Conservation (phyloP, 78 protist genomes). For the Dictyostelium capitatum region DNA sequence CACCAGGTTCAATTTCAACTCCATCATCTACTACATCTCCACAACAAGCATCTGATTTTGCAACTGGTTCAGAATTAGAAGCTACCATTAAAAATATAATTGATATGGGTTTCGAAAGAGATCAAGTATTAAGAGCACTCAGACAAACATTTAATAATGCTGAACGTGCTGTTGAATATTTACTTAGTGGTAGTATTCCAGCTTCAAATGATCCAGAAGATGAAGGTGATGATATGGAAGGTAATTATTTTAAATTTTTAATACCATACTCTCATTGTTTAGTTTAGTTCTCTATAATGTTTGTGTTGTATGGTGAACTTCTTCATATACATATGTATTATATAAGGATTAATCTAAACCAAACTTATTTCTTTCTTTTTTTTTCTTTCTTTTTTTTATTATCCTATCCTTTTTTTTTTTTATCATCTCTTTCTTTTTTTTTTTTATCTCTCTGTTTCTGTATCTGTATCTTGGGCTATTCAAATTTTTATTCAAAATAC, state of each 20-base stretch:
- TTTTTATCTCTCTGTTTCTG: neutral
- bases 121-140: slow-evolving; percentile 78
- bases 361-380: neutral
- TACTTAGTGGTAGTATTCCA: slow-evolving; percentile 78
- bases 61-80: slow-evolving; percentile 71
- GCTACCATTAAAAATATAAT: slow-evolving; percentile 51
- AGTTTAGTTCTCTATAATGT: too few relatives aligned
- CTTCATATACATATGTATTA: neutral
- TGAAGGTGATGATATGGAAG: slow-evolving; percentile 27
- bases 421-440: neutral
- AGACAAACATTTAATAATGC: slow-evolving; percentile 92
- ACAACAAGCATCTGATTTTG: slow-evolving; percentile 26
- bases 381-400: too few relatives aligned
- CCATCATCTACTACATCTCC: slow-evolving; percentile 62
- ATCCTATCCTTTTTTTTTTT: neutral
- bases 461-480: neutral
- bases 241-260: slow-evolving; percentile 16
- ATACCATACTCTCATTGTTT: too few relatives aligned
- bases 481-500: neutral
- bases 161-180: slow-evolving; percentile 93
- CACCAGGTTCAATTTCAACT: slow-evolving; percentile 53
- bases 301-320: too few relatives aligned
- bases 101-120: slow-evolving; percentile 90
- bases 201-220: slow-evolving; percentile 1
- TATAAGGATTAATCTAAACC: slow-evolving; percentile 18